Evolutionary conservation across 148 eudicot genomes (phyloP), one percentile per base, ranked within the genome.

Genomic region (Chenopodium suecicum): DNA sequence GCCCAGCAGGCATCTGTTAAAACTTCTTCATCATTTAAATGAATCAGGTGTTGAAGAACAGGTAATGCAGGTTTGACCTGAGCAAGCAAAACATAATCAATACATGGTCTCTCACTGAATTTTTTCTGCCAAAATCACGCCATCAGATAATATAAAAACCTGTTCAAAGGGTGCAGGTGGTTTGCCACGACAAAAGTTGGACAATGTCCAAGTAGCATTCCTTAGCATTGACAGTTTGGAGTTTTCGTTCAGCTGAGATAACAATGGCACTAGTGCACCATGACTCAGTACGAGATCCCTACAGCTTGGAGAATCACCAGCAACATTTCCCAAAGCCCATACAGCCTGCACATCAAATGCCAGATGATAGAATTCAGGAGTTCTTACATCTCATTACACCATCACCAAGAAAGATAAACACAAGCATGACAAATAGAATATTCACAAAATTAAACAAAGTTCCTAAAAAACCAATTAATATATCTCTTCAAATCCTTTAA

Each of bases 1-100:
- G 97, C 98, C 97, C 98, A 94, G 81, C 95, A 93, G 56, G 98
- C 94, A 90, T 93, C 97, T 34, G 97, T 95, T 46, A 95, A 82
- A 78, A 95, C 98, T 88, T 95, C 98, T 83, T 92, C 98, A 76
- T 95, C 98, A 80, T 85, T 90, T 54, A 89, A 74, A 81, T 88
- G 89, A 83, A 93, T 90, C 83, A 95, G 98, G 67, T 87, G 93
- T 63, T 64, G 90, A 78, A 95, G 94, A 83, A 91, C 91, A 41
- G 97, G 93, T 81, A 94, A 82, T 7, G 97, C 98, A 37, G 97
- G 95, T 83, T 85, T 91, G 76, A 93, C 95, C 98, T 94, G 82
- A 41, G 34, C 66, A 80, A 75, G 67, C 69, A 65, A 66, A 27
- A 68, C 17, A 63, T 20, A 47, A 29, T 85, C 20, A 74, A 29